Base-by-base conservation (phyloP, 495 filamentous ascomycete species). In the Cryomyces antarcticus region DNA sequence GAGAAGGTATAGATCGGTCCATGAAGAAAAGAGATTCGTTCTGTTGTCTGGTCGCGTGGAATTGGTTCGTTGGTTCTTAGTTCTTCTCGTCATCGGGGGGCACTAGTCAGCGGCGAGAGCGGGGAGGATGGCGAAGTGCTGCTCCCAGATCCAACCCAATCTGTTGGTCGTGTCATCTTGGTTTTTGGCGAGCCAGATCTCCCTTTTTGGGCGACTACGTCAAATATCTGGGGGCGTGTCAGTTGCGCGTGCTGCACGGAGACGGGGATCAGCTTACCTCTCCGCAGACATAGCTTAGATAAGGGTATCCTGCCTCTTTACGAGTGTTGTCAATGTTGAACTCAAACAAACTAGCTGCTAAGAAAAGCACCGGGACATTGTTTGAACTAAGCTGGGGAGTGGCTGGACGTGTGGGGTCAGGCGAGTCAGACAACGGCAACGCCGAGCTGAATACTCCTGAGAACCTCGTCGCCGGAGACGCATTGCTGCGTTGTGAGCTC, bases 121-220 rank as follows among this genome's bases (percentile, higher is more conserved):
- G 17, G 17, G 17, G 17, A 24, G 17, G 17, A 24, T 24, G 17
- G 17, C 17, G 33, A 97, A 96, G 62, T 97, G 89, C 56, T 93
- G 92, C 52, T 81, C 89, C 89, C 89, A 97, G 48, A 97, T 93
- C 89, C 89, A 97, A 36, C 89, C 89, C n/a, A 95, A 72, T 47
- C 73, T 66, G 24, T 73, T 67, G 12, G 62, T 64, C 4, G 70
- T 62, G 59, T 97, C 92, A 56, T 97, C 89, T 59, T 97, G 89
- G 54, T 97, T 97, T 55, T 79, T 82, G 5, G 89, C 89, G 30
- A 97, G 76, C 92, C 89, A 97, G 11, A 96, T 76, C 63, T 96
- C 89, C 41, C 89, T 57, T 96, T 96, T 55, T 93, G 82, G 41
- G 75, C 89, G 50, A 96, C 81, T 44, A 58, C 53, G 40, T 65